Percentiles rank a stretch among this genome's conserved stretches.
Evolutionary conservation across 1,139 yeast genomes (phyloP).

Genomic region (Nakaseomyces kungkrabaensis): DNA sequence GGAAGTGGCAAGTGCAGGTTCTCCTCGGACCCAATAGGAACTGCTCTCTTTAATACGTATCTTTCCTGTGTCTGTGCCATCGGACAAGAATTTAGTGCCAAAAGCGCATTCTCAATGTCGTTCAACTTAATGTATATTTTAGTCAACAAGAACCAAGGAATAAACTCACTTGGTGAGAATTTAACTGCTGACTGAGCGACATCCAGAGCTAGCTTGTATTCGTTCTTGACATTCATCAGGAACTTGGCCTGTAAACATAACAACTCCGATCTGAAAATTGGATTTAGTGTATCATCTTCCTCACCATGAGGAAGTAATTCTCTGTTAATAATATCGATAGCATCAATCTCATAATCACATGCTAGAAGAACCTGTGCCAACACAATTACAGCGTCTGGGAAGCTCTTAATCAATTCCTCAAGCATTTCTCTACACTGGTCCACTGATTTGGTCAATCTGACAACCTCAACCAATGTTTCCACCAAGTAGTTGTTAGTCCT

Average conservation of each 20-base stretch:
- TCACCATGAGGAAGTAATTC: constrained; percentile 36
- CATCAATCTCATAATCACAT: constrained; percentile 70
- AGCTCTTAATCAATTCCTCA: constrained; percentile 25
- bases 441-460: constrained; percentile 60
- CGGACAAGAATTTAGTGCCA: constrained; percentile 87
- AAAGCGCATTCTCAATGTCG: constrained; percentile 75
- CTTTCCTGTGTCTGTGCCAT: constrained; percentile 79
- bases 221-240: constrained; percentile 50
- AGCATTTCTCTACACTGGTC: constrained; percentile 55
- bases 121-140: constrained; percentile 64
- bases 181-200: constrained; percentile 77
- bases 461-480: constrained; percentile 66
- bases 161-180: constrained; percentile 85
- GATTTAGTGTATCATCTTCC: constrained; percentile 35
- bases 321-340: constrained; percentile 55
- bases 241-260: constrained; percentile 57
- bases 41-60: constrained; percentile 43
- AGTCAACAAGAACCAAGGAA: constrained; percentile 79
- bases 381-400: constrained; percentile 52
- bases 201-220: constrained; percentile 65
- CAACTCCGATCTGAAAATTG: constrained; percentile 25
- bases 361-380: constrained; percentile 41
- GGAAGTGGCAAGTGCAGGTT: constrained; percentile 74
- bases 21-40: constrained; percentile 28
- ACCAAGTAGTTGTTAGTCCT: constrained; percentile 74